Base-by-base conservation (phyloP, 306 rosid genomes). In the Cercis canadensis region DNA sequence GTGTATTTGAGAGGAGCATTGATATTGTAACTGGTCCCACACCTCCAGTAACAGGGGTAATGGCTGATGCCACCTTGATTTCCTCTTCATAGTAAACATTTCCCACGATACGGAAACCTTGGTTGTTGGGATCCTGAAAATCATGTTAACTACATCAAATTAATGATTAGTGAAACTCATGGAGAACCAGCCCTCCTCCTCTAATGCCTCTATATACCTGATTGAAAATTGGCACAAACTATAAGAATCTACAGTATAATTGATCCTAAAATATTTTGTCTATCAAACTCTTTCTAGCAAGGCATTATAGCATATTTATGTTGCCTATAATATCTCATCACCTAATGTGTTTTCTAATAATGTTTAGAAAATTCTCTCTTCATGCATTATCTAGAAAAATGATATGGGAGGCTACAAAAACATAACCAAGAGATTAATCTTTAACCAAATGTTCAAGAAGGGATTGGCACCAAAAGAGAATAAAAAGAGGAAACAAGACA, bases 31-130 rank as follows among this genome's bases (percentile, higher is more conserved):
- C 71, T 6, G 87, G 82, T 56, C 84, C 86, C 2, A 83, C 29
- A 5, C 90, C 87, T 68, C 87, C 87, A 4, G 90, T 87, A 34
- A 86, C 86, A 0, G 84, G 86, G 19, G 90, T 78, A 29, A 83
- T 63, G 57, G 88, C 86, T 11, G 86, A 83, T 47, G 71, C 90
- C 74, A 86, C 84, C 76, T 80, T 78, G 9, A 83, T 59, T 57
- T 86, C n/a, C n/a, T n/a, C 88, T 59, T 65, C 74, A 18, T 75
- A 81, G 71, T 86, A 86, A 44, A 86, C 83, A 72, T 83, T 86
- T 67, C 88, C 87, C 0, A 43, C 21, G 60, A 69, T 55, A 29
- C 15, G 67, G 18, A 80, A 83, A 13, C 80, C 82, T 17, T 53
- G 53, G 49, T 70, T 65, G 10, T 34, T 64, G 4, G 69, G 73